Conservation (phyloP, 805 yeast genomes). For the Torulaspora indica region DNA sequence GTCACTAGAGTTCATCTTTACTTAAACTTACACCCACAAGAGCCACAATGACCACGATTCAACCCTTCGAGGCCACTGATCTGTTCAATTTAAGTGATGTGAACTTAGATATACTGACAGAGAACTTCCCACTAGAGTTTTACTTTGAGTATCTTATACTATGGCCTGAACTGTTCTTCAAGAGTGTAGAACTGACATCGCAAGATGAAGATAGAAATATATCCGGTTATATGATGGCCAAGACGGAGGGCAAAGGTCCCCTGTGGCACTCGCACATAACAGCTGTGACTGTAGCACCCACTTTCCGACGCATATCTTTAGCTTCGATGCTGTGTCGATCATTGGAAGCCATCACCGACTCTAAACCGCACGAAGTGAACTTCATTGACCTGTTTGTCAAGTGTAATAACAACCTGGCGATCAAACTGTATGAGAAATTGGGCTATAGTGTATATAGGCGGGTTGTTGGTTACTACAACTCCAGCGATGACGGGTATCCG, state of each 20-base stretch:
- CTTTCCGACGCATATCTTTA: conserved; percentile 77
- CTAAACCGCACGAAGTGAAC: conserved; percentile 72
- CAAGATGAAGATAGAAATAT: conserved; percentile 25
- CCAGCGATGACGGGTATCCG: conserved; percentile 43
- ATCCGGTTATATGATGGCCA: conserved; percentile 90
- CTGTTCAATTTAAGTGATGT: conserved; percentile 66
- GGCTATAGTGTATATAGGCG: conserved; percentile 84
- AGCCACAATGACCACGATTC: conserved; percentile 69
- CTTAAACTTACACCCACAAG: not conserved
- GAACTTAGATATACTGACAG: conserved; percentile 86
- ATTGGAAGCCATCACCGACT: conserved; percentile 66
- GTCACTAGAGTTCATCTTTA: not conserved
- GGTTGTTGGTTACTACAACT: conserved; percentile 83
- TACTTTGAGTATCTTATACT: conserved; percentile 74
- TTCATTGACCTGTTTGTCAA: conserved; percentile 91
- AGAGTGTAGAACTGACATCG: conserved; percentile 50
- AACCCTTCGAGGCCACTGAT: conserved; percentile 85
- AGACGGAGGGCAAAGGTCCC: conserved; percentile 76
- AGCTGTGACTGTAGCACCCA: conserved; percentile 85
- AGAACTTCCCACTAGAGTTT: conserved; percentile 79
- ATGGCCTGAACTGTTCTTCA: conserved; percentile 90
- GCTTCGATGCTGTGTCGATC: conserved; percentile 76
- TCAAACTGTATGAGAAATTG: conserved; percentile 74
- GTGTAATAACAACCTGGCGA: conserved; percentile 75
- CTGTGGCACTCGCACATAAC: conserved; percentile 98